phyloP scores from a whole-genome alignment of 2,329 filamentous ascomycete species.

The Hortaea werneckii region DNA sequence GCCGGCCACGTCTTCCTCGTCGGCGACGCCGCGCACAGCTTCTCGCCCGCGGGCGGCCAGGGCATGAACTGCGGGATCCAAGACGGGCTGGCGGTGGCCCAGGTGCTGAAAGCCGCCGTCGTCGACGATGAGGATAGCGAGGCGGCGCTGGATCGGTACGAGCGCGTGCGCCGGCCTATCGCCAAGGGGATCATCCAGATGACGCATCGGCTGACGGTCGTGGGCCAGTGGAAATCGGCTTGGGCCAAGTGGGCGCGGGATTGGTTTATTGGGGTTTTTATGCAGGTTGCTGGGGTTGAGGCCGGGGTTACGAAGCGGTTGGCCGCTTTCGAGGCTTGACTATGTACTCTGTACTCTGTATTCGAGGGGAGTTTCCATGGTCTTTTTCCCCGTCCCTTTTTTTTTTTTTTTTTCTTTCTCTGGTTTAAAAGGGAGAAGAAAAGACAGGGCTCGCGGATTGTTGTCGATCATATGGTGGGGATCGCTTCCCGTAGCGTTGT shows the following conservation, averaged over 20 bases:
- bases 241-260: not conserved
- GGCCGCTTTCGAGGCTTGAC: not conserved
- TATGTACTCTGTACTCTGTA: too few species aligned
- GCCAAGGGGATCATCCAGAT: constrained; percentile 5
- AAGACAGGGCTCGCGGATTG: too few species aligned
- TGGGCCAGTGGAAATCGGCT: not conserved
- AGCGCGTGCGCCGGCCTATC: not conserved
- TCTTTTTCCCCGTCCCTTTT: too few species aligned
- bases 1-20: constrained; percentile 18
- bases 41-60: constrained; percentile 28
- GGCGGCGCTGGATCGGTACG: not conserved
- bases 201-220: not conserved
- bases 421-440: too few species aligned
- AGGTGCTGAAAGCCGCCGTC: constrained; percentile 23
- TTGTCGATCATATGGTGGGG: too few species aligned
- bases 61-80: constrained; percentile 30
- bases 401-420: too few species aligned
- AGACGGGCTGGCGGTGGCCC: constrained; percentile 27
- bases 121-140: constrained; percentile 3
- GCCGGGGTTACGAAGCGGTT: not conserved
- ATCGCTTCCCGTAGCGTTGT: too few species aligned
- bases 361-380: too few species aligned
- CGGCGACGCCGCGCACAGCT: constrained; percentile 28
- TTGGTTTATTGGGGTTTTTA: not conserved
- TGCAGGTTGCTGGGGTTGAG: not conserved